These are phyloP conservation scores for Clonostachys rosea DNA, from an alignment of 2,329 filamentous ascomycete genomes.

Conservation along the genomic window DNA sequence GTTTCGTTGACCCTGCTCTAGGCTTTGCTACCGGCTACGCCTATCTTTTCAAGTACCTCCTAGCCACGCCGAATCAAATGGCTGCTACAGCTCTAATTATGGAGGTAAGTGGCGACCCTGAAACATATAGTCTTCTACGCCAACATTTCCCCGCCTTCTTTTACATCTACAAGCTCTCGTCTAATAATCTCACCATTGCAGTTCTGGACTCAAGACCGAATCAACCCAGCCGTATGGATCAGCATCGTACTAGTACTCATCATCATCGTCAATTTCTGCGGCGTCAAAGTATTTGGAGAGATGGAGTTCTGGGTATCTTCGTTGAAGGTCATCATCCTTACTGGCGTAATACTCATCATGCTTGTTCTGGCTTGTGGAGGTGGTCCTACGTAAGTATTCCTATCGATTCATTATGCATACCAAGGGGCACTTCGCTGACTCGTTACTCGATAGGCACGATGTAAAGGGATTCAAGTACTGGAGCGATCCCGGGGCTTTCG, in stretches of 20 bases:
- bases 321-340: slow-evolving; percentile 38
- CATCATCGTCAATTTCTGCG: slow-evolving; percentile 39
- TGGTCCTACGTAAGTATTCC: slow-evolving; percentile 19
- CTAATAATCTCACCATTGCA: slow-evolving; percentile 6
- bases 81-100: too few species aligned
- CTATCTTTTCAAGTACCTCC: slow-evolving; percentile 15
- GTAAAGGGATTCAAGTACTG: slow-evolving; percentile 39
- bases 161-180: background rate
- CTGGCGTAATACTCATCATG: slow-evolving; percentile 43
- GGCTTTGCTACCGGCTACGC: slow-evolving; percentile 46
- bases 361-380: slow-evolving; percentile 42
- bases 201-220: slow-evolving; percentile 3
- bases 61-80: too few species aligned
- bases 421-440: too few species aligned
- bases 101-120: too few species aligned
- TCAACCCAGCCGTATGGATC: slow-evolving; percentile 24
- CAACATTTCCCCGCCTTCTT: too few species aligned
- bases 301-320: background rate
- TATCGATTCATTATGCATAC: too few species aligned
- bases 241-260: slow-evolving; percentile 6
- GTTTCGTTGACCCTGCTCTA: slow-evolving; percentile 40
- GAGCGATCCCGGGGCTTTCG: slow-evolving; percentile 34
- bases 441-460: slow-evolving; percentile 15
- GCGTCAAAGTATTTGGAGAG: slow-evolving; percentile 22
- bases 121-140: too few species aligned